Base-by-base conservation (phyloP, 345 rosid species). In the Combretum micranthum region DNA sequence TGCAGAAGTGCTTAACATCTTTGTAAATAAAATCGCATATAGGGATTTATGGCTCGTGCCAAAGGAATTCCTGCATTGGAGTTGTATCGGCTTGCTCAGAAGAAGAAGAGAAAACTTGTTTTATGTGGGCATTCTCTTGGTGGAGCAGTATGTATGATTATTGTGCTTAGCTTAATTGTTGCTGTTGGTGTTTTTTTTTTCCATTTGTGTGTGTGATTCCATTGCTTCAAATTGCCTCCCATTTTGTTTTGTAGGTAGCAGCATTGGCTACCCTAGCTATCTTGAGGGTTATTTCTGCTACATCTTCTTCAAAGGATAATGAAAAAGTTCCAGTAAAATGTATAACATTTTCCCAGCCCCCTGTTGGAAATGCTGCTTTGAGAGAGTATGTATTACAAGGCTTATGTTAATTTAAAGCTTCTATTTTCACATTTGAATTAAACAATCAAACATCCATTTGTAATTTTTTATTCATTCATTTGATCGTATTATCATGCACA, bases 41-140 rank as follows among this genome's bases (percentile, higher is more conserved):
- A 25, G 5, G 26, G 26, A 25, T 25, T 25, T 25, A 25, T 92
- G 81, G 88, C 93, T 77, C 96, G 96, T 74, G 98, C 98, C 56
- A 84, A 92, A 68, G 96, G 98, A 57, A 88, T 92, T 75, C 98
- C 98, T 61, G 93, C 98, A 78, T 73, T 92, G 63, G 98, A 92
- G 76, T 66, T 92, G 62, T 92, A 88, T 76, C 81, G 82, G 63
- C 96, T 92, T 75, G 98, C 98, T 73, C 87, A 86, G 71, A 88
- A 88, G 75, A 92, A 88, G 86, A 82, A 92, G 57, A 65, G 81
- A 8, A 92, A 92, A 72, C 96, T 92, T 72, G 98, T 88, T 17
- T 69, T 92, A 45, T 92, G 98, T 78, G 98, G 98, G 46, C 98
- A 92, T 76, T 88, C n/a, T 57, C 95, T 92, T 73, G 98, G 98